Conservation (phyloP, 768 basidiomycete genomes). For the Tephrocybe sp. region DNA sequence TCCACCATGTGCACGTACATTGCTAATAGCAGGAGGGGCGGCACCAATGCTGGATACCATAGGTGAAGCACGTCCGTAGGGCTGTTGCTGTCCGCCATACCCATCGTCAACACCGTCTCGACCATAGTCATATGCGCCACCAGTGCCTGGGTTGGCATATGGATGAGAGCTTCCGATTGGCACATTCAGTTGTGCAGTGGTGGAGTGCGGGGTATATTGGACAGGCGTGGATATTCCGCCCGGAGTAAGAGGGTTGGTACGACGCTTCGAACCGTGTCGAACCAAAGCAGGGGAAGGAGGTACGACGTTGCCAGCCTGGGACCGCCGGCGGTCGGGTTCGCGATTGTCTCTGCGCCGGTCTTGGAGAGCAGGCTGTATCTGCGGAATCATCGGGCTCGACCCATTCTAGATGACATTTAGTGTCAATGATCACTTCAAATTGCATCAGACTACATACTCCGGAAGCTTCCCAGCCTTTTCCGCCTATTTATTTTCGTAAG, state of each 20-base stretch:
- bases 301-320: constrained; percentile 51
- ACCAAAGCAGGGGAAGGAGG: constrained; percentile 80
- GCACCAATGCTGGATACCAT: constrained; percentile 73
- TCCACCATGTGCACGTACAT: constrained; percentile 67
- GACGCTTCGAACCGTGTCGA: constrained; percentile 71
- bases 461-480: constrained; percentile 92
- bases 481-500: constrained; percentile 46
- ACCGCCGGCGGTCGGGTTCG: constrained; percentile 63
- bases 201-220: constrained; percentile 68
- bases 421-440: constrained; percentile 1
- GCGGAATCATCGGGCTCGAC: constrained; percentile 62
- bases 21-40: constrained; percentile 70
- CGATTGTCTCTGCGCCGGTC: constrained; percentile 64
- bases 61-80: constrained; percentile 76
- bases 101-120: constrained; percentile 50
- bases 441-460: constrained; percentile 44
- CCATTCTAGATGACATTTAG: constrained; percentile 33
- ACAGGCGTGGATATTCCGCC: constrained; percentile 44
- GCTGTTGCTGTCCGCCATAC: constrained; percentile 49
- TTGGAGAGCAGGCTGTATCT: constrained; percentile 50
- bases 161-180: constrained; percentile 62
- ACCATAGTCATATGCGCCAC: constrained; percentile 54
- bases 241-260: constrained; percentile 56
- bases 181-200: constrained; percentile 72
- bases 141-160: constrained; percentile 59